These are phyloP conservation scores for Begonia loranthoides DNA, from an alignment of 306 rosid genomes.

Conservation along the genomic window DNA sequence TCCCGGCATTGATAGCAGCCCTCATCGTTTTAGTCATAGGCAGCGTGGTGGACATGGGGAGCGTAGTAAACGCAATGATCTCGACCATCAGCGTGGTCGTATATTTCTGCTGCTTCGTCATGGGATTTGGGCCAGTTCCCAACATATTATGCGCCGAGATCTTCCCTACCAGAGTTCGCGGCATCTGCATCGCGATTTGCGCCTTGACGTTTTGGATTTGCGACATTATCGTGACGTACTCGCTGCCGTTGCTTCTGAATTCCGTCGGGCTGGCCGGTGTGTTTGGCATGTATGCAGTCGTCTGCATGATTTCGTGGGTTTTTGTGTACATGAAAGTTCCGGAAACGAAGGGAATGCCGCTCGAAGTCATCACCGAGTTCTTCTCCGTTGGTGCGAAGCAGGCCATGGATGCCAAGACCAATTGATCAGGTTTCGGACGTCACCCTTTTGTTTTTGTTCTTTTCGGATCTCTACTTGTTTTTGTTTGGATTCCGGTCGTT, in stretches of 20 bases:
- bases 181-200: slow-evolving; percentile 32
- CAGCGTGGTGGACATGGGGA: slow-evolving; percentile 18
- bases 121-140: slow-evolving; percentile 33
- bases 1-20: slow-evolving; percentile 20
- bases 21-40: slow-evolving; percentile 21
- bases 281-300: slow-evolving; percentile 22
- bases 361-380: slow-evolving; percentile 32
- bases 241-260: slow-evolving; percentile 25
- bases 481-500: no score
- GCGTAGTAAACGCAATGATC: slow-evolving; percentile 18
- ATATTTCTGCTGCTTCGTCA: slow-evolving; percentile 30
- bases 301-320: slow-evolving; percentile 24
- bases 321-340: slow-evolving; percentile 29
- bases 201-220: slow-evolving; percentile 29
- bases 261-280: slow-evolving; percentile 26
- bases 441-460: no score
- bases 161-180: slow-evolving; percentile 30
- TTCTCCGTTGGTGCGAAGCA: slow-evolving; percentile 26
- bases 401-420: not conserved
- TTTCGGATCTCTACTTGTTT: no score
- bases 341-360: slow-evolving; percentile 33
- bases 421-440: not conserved
- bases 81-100: slow-evolving; percentile 26
- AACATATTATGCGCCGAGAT: slow-evolving; percentile 33
- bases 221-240: slow-evolving; percentile 27